A percentile compares a stretch with the other conserved stretches of the same genome.
Conservation (phyloP, 1,139 yeast genomes). For the Oligophagozyma castellii region DNA sequence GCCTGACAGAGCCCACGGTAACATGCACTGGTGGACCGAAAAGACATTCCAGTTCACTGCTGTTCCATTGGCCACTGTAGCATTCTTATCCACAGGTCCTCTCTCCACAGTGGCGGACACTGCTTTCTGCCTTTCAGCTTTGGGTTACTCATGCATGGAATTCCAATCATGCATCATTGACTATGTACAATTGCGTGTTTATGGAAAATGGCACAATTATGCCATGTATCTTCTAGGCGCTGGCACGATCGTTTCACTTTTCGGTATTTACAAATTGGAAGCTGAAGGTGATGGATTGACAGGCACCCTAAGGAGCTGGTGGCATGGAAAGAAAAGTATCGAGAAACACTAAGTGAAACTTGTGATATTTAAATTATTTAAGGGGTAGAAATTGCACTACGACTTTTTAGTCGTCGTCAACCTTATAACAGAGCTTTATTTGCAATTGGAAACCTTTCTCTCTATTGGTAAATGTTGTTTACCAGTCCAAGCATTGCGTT, state of each 20-base stretch:
- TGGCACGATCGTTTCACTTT: slow-evolving; percentile 48
- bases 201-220: slow-evolving; percentile 48
- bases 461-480: too few relatives aligned
- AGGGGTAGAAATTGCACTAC: too few relatives aligned
- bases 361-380: too few relatives aligned
- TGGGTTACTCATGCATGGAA: slow-evolving; percentile 58
- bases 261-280: slow-evolving; percentile 59
- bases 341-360: too few relatives aligned
- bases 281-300: slow-evolving; percentile 52
- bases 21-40: slow-evolving; percentile 64
- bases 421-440: too few relatives aligned
- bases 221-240: slow-evolving; percentile 50
- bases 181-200: slow-evolving; percentile 62
- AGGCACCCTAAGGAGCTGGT: slow-evolving; percentile 30
- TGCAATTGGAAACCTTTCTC: too few relatives aligned
- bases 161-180: slow-evolving; percentile 69
- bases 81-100: slow-evolving; percentile 43
- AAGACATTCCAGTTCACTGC: slow-evolving; percentile 43
- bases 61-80: slow-evolving; percentile 51
- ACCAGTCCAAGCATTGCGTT: too few relatives aligned
- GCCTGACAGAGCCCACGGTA: slow-evolving; percentile 44
- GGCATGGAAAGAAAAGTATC: slow-evolving; percentile 25
- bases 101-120: slow-evolving; percentile 42
- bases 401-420: too few relatives aligned
- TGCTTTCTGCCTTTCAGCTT: slow-evolving; percentile 37